Percentiles rank a stretch among this genome's conserved stretches.
phyloP scores from a whole-genome alignment of 129 eudicot genomes.

The Pittosporum tobira region DNA sequence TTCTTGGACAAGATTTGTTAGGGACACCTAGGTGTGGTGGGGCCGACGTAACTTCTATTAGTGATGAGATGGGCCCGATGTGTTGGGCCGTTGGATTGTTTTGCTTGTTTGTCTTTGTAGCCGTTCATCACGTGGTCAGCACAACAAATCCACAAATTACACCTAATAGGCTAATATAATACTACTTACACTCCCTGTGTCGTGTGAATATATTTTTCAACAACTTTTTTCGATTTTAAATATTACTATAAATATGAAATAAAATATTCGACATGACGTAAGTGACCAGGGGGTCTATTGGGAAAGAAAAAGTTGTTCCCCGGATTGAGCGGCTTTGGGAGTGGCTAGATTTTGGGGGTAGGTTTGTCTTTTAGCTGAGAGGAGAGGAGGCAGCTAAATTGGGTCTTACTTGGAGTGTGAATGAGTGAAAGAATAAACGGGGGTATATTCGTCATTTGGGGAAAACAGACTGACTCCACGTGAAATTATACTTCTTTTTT shows the following conservation, averaged over 20 bases:
- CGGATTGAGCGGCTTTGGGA: constrained; percentile 30
- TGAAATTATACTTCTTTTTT: constrained; percentile 27
- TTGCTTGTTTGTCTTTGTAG: constrained; percentile 8
- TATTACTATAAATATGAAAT: no score
- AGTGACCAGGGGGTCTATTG: constrained; percentile 5
- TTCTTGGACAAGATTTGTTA: constrained; percentile 14
- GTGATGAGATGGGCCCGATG: constrained; percentile 17
- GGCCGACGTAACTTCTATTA: not conserved
- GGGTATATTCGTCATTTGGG: constrained; percentile 22
- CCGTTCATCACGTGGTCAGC: not conserved
- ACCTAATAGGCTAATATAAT: no score
- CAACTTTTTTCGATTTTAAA: no score
- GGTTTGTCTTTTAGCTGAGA: constrained; percentile 24
- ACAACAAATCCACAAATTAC: constrained; percentile 6
- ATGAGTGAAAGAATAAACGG: not conserved
- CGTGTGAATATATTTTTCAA: not conserved
- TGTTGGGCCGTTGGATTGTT: not conserved
- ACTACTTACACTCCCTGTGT: no score
- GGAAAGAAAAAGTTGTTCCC: constrained; percentile 6
- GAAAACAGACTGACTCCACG: constrained; percentile 23
- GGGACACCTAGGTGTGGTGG: not conserved
- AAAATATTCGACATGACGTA: constrained; percentile 8
- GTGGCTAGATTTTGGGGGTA: constrained; percentile 25
- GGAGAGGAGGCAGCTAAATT: not conserved
- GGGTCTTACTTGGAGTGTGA: not conserved